Evolutionary conservation across 2,329 filamentous ascomycete species (phyloP), one percentile per base, ranked within the genome.

Genomic region (Pseudogymnoascus sp.): DNA sequence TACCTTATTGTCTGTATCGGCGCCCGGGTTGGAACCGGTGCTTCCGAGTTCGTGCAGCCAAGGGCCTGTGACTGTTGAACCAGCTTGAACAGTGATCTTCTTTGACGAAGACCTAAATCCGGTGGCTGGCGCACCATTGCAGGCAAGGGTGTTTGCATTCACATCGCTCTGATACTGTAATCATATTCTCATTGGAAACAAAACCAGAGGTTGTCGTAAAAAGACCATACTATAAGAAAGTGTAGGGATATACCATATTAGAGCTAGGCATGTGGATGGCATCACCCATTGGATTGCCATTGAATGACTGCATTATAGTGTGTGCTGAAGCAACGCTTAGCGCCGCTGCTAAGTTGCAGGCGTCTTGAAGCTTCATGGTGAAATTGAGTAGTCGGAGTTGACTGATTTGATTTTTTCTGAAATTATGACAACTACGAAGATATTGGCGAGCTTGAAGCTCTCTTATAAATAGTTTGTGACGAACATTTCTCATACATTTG

Each of bases 281-380:
- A n/a, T 56, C 47, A 7, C 47, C 47, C 47, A 56, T 33, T 12
- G 47, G 47, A 16, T 56, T 56, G 25, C 47, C 47, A 33, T 56
- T 56, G 25, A 56, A 33, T 5, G 47, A 56, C 10, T 56, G 47
- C 47, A 56, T 56, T 56, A 80, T 78, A 62, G 73, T 70, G 65
- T 80, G 78, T 37, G 74, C 76, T 5, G 73, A 70, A 56, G 47
- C 47, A 40, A 70, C 66, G 23, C 74, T 70, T 40, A 70, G 69
- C 60, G 74, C 71, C 47, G 68, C 66, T 11, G 69, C 60, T 40
- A 60, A 16, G 14, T 5, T 40, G 59, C n/a, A 38, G 33, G 59
- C 23, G 16, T 37, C 7, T 25, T 37, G 18, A 33, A 60, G 16
- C 59, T 60, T 60, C 59, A 60, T 60, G 25, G 28, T 33, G 47